Percentiles rank a stretch among this genome's conserved stretches.
phyloP scores from a whole-genome alignment of 257 asterid genomes.

The Scutellaria galericulata region DNA sequence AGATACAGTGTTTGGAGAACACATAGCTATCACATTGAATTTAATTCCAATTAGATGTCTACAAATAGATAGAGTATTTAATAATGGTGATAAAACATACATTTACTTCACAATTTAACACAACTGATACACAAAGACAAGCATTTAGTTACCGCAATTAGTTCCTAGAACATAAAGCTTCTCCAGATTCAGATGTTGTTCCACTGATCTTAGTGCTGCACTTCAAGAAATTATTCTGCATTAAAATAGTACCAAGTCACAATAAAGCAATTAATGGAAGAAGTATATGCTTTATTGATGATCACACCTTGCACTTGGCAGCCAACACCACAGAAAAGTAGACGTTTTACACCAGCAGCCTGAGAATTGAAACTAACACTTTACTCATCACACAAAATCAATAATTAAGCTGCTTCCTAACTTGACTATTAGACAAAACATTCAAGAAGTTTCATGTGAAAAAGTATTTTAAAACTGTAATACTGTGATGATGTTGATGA shows the following conservation, averaged over 20 bases:
- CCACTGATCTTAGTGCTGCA: constrained; percentile 97
- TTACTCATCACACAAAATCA: constrained; percentile 19
- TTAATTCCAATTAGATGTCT: not conserved
- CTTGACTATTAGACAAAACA: constrained; percentile 11
- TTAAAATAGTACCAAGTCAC: constrained; percentile 58
- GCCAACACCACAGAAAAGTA: constrained; percentile 98
- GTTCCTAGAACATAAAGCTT: constrained; percentile 97
- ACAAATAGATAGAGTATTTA: not conserved
- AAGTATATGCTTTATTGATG: constrained; percentile 30
- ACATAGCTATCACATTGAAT: constrained; percentile 1
- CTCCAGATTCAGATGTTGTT: constrained; percentile 89
- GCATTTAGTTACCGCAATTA: constrained; percentile 73
- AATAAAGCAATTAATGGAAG: constrained; percentile 33
- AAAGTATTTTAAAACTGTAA: not conserved
- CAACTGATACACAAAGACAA: constrained; percentile 20
- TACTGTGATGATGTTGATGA: not conserved
- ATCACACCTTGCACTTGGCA: constrained; percentile 97
- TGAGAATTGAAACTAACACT: constrained; percentile 41
- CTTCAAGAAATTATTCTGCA: constrained; percentile 76
- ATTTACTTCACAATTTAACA: constrained; percentile 19
- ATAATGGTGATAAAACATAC: not conserved
- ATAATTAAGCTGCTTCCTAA: constrained; percentile 27
- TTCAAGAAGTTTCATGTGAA: constrained; percentile 15
- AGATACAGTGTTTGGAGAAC: not conserved
- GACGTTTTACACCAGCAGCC: constrained; percentile 98